phyloP scores from a whole-genome alignment of 306 rosid genomes.

The Clitoria ternatea region DNA sequence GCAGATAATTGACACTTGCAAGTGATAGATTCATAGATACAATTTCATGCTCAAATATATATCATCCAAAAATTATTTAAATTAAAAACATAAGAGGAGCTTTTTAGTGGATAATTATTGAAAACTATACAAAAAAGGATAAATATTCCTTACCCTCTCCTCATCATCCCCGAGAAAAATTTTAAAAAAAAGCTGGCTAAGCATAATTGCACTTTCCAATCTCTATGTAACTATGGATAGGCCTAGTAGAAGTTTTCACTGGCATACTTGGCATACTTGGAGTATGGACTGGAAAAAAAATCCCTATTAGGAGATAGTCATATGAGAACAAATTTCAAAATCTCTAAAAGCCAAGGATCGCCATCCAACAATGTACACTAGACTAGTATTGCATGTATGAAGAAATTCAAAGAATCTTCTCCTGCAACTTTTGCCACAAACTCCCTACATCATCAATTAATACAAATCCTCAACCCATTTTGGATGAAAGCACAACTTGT shows the following conservation, averaged over 20 bases:
- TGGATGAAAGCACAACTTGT: background rate
- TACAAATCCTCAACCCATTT: background rate
- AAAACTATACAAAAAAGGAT: background rate
- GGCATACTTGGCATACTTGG: background rate
- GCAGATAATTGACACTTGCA: slow-evolving; percentile 6
- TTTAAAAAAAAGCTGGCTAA: background rate
- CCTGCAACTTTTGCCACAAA: background rate
- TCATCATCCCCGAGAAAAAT: no score
- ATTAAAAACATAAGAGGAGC: background rate
- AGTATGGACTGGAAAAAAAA: background rate
- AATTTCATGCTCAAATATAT: background rate
- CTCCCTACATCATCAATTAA: background rate
- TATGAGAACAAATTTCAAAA: background rate
- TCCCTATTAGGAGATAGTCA: background rate
- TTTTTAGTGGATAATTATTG: background rate
- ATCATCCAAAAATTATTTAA: background rate
- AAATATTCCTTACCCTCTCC: background rate
- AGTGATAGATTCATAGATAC: background rate
- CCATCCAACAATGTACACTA: background rate
- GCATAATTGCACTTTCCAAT: background rate
- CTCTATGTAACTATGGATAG: background rate
- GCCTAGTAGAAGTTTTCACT: background rate
- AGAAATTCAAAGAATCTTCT: background rate
- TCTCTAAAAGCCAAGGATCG: background rate
- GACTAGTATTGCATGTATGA: background rate